phyloP scores from a whole-genome alignment of 805 yeast genomes.

The Candida caryicola region DNA sequence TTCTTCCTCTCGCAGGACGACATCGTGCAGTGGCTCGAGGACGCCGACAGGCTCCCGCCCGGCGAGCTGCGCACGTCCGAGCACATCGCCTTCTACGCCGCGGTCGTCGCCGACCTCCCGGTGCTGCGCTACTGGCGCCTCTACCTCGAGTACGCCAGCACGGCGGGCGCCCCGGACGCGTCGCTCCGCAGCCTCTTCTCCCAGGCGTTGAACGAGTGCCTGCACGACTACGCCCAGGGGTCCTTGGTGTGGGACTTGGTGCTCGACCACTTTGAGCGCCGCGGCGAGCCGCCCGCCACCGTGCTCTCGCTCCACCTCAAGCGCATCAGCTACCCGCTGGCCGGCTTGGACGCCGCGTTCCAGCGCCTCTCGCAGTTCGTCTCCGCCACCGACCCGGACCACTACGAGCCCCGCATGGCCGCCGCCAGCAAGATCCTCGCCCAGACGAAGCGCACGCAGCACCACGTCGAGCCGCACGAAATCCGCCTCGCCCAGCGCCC shows the following conservation, averaged over 20 bases:
- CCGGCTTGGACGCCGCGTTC: slow-evolving; percentile 38
- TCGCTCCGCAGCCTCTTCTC: slow-evolving; percentile 11
- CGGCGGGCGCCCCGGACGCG: slow-evolving; percentile 1
- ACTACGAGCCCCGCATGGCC: slow-evolving; percentile 36
- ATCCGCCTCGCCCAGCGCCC: slow-evolving; percentile 16
- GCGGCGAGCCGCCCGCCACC: slow-evolving; percentile 7
- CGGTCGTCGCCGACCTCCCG: slow-evolving; percentile 19
- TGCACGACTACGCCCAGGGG: slow-evolving; percentile 23
- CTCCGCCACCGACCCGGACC: slow-evolving; percentile 21
- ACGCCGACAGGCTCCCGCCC: slow-evolving; percentile 13
- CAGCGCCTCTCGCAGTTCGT: slow-evolving; percentile 40
- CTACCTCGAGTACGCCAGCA: slow-evolving; percentile 16
- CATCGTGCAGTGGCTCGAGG: slow-evolving; percentile 18
- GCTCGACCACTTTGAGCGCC: slow-evolving; percentile 3
- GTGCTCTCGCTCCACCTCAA: slow-evolving; percentile 18
- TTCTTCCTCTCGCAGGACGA: slow-evolving; percentile 12
- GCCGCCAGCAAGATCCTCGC: slow-evolving; percentile 32
- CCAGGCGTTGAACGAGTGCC: slow-evolving; percentile 20
- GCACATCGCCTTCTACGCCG: slow-evolving; percentile 14
- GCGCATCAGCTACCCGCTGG: slow-evolving; percentile 42
- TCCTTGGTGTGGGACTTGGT: slow-evolving; percentile 20
- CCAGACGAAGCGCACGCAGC: slow-evolving; percentile 24
- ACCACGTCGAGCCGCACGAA: slow-evolving; percentile 38
- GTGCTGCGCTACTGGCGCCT: slow-evolving; percentile 19
- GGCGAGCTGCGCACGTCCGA: slow-evolving; percentile 3